Evolutionary conservation across 495 filamentous ascomycete species (phyloP).

Genomic region (Penicillium silybi): DNA sequence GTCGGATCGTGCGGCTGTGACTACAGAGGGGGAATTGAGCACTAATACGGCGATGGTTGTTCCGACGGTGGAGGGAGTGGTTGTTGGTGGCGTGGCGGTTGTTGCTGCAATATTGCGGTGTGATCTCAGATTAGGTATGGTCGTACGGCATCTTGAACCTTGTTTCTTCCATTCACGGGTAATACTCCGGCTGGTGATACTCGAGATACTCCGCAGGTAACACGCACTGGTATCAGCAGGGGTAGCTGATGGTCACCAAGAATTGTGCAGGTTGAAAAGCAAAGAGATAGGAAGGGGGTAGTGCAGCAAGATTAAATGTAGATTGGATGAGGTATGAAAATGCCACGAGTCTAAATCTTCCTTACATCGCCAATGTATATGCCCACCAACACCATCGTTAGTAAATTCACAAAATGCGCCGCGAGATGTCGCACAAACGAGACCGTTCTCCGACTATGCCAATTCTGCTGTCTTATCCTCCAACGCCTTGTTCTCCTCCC

Average conservation of each 20-base stretch:
- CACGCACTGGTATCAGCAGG: not conserved
- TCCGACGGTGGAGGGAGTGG: too few relatives aligned
- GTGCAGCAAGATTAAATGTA: not conserved
- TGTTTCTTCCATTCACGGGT: too few relatives aligned
- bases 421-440: too few relatives aligned
- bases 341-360: not conserved
- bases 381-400: not conserved
- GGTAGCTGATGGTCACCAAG: not conserved
- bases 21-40: too few relatives aligned
- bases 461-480: not conserved
- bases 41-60: too few relatives aligned
- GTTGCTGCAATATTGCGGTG: too few relatives aligned
- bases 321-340: not conserved
- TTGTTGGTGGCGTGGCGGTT: too few relatives aligned
- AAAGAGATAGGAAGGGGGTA: not conserved
- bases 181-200: not conserved
- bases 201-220: not conserved
- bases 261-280: not conserved
- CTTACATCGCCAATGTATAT: not conserved
- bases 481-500: not conserved
- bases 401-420: not conserved
- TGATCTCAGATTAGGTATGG: too few relatives aligned
- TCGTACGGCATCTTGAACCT: too few relatives aligned
- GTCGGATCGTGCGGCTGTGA: too few relatives aligned
- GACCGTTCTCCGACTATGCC: not conserved